Percentiles rank a stretch among this genome's conserved stretches.
phyloP scores from a whole-genome alignment of 805 yeast species.

The Yarrowia osloensis region DNA sequence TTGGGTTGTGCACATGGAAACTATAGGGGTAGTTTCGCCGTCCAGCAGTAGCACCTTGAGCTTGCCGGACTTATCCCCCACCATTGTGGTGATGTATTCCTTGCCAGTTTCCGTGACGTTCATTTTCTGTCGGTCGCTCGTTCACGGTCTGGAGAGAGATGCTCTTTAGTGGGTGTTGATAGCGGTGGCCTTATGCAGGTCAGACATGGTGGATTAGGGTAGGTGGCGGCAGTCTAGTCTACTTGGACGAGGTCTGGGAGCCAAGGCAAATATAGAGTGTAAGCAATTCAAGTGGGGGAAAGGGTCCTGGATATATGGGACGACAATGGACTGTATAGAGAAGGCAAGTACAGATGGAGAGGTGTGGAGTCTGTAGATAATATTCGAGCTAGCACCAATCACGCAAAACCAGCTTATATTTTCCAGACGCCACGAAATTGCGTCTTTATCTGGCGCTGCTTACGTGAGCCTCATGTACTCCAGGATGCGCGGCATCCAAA shows the following conservation, averaged over 20 bases:
- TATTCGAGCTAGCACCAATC: no score
- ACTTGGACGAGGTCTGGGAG: background rate
- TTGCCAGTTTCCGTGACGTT: conserved; percentile 29
- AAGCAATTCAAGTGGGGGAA: background rate
- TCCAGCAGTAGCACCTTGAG: conserved; percentile 81
- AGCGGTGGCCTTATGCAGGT: conserved; percentile 25
- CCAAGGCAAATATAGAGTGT: background rate
- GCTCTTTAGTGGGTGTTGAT: background rate
- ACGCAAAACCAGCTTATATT: no score
- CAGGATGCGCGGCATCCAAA: background rate
- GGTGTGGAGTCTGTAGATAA: no score
- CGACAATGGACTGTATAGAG: background rate
- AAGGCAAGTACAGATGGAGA: no score
- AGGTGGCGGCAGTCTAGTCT: background rate
- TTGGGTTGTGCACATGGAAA: conserved; percentile 89
- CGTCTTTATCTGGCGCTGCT: background rate
- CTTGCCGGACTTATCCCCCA: conserved; percentile 34
- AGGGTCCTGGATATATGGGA: no score
- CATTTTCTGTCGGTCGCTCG: conserved; percentile 9
- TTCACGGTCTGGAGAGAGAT: background rate
- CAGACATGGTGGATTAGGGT: conserved; percentile 8
- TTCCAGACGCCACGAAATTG: background rate
- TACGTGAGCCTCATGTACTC: conserved; percentile 3
- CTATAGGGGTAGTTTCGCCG: conserved; percentile 71
- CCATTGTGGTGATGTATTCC: conserved; percentile 22